phyloP scores from a whole-genome alignment of 768 basidiomycete species.

The Leccinum aurantiacum region DNA sequence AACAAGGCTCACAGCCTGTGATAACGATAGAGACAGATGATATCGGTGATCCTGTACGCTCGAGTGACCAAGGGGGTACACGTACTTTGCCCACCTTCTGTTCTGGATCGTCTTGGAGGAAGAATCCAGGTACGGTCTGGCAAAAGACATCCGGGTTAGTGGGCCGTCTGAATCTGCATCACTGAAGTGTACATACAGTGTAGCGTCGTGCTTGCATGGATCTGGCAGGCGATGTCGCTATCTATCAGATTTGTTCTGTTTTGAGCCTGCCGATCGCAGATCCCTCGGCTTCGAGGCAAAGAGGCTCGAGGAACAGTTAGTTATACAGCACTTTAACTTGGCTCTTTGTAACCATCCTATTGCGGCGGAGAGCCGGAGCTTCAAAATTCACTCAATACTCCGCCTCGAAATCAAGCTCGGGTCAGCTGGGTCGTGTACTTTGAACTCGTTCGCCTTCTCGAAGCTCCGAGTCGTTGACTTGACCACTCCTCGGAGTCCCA shows the following conservation, averaged over 20 bases:
- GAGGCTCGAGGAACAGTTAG: neutral
- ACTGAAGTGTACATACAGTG: conserved; percentile 14
- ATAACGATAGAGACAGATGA: neutral
- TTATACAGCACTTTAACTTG: no score
- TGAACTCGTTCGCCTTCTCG: no score
- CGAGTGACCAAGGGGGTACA: neutral
- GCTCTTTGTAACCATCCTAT: neutral
- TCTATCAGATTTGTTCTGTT: neutral
- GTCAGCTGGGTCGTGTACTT: no score
- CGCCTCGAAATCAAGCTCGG: neutral
- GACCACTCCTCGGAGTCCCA: no score
- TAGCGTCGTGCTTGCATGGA: conserved; percentile 14
- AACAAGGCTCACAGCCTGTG: conserved; percentile 17
- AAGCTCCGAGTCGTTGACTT: no score
- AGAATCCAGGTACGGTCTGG: conserved; percentile 15
- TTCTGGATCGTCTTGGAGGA: conserved; percentile 25
- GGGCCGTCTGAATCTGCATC: neutral
- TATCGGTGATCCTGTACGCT: neutral
- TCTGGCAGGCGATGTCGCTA: neutral
- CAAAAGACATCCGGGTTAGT: neutral
- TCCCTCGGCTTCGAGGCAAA: neutral
- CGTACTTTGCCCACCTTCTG: conserved; percentile 12
- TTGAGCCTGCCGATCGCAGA: neutral
- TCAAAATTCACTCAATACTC: neutral
- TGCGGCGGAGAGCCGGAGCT: neutral